These are phyloP conservation scores for Yamadazyma kanchanaburiensis DNA, from an alignment of 1,139 yeast genomes.

Conservation along the genomic window DNA sequence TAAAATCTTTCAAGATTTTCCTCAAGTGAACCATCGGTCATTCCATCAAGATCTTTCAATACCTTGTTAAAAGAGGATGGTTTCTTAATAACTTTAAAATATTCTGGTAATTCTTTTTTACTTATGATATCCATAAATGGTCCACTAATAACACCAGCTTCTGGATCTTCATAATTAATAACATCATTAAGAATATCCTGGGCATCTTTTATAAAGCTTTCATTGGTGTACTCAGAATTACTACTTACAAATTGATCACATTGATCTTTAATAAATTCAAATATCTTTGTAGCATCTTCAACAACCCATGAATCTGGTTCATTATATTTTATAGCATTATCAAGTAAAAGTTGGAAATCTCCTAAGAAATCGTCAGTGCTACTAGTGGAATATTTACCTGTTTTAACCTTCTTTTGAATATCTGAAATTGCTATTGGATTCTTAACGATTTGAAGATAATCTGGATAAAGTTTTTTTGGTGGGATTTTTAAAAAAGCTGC, in stretches of 20 bases:
- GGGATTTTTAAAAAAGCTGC: slow-evolving; percentile 69
- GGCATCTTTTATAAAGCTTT: slow-evolving; percentile 22
- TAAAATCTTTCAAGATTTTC: slow-evolving; percentile 46
- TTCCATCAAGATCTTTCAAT: slow-evolving; percentile 36
- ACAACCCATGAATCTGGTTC: slow-evolving; percentile 64
- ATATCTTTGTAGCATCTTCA: slow-evolving; percentile 44
- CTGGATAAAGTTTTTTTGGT: slow-evolving; percentile 72
- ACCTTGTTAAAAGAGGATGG: slow-evolving; percentile 58
- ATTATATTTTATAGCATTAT: slow-evolving; percentile 62
- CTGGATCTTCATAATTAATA: slow-evolving; percentile 41
- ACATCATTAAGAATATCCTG: slow-evolving; percentile 30
- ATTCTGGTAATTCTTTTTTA: slow-evolving; percentile 56
- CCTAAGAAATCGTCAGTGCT: slow-evolving; percentile 40
- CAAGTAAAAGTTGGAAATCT: slow-evolving; percentile 55
- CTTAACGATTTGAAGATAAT: slow-evolving; percentile 65
- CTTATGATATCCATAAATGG: slow-evolving; percentile 61
- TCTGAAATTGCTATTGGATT: slow-evolving; percentile 70
- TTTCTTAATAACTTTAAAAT: slow-evolving; percentile 48
- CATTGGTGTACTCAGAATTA: slow-evolving; percentile 11
- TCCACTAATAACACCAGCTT: slow-evolving; percentile 43
- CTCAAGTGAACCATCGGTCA: slow-evolving; percentile 23
- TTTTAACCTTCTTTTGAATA: slow-evolving; percentile 46
- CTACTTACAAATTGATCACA: slow-evolving; percentile 24
- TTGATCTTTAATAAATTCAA: slow-evolving; percentile 42
- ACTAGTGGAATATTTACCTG: slow-evolving; percentile 26